These are phyloP conservation scores for Trametes coccinea DNA, from an alignment of 768 basidiomycete species.

Conservation along the genomic window DNA sequence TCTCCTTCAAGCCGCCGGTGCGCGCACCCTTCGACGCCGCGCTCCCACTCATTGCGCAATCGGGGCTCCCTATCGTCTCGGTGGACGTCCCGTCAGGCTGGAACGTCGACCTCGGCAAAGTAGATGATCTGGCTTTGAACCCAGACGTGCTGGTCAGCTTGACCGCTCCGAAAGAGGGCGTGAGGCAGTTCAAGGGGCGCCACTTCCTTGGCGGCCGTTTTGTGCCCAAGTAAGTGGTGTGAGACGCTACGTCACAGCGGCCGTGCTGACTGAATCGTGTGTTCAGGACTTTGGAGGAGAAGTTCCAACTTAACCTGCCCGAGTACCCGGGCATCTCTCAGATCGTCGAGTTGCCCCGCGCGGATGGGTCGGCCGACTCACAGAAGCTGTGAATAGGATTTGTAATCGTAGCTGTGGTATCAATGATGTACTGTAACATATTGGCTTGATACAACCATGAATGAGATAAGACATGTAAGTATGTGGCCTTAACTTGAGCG, in stretches of 20 bases:
- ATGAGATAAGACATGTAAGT: no score
- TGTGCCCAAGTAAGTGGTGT: constrained; percentile 69
- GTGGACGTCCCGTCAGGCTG: constrained; percentile 98
- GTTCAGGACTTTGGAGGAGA: constrained; percentile 66
- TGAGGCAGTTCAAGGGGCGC: constrained; percentile 68
- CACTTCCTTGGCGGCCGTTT: constrained; percentile 97
- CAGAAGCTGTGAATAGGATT: constrained; percentile 7
- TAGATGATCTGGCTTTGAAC: constrained; percentile 54
- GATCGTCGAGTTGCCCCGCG: constrained; percentile 70
- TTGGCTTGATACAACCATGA: no score
- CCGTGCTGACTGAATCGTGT: constrained; percentile 8
- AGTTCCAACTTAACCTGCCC: constrained; percentile 78
- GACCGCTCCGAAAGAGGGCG: constrained; percentile 94
- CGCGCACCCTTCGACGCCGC: constrained; percentile 84
- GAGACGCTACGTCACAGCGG: background rate
- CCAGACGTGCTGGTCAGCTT: constrained; percentile 86
- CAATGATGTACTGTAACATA: background rate
- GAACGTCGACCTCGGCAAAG: constrained; percentile 84
- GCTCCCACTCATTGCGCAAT: constrained; percentile 62
- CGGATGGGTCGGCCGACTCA: background rate
- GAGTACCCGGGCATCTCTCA: constrained; percentile 77
- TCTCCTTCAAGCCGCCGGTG: constrained; percentile 92
- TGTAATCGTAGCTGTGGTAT: background rate
- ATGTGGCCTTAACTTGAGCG: no score
- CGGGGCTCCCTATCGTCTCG: constrained; percentile 80